Percentiles rank a stretch among this genome's conserved stretches.
These are phyloP conservation scores for Lithohypha guttulata DNA, from an alignment of 2,329 filamentous ascomycete species.

Conservation along the genomic window DNA sequence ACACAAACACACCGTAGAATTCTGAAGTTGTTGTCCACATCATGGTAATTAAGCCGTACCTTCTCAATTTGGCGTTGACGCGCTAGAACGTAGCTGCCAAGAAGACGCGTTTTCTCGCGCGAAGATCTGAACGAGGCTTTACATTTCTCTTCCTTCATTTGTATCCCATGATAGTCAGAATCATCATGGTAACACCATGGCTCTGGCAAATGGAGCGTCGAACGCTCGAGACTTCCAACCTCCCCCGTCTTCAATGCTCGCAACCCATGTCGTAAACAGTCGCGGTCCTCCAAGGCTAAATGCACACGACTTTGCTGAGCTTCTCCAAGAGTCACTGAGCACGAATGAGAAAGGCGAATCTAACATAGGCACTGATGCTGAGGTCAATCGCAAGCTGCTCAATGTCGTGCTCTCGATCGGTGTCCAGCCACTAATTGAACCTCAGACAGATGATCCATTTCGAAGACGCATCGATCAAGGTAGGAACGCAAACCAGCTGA, in stretches of 20 bases:
- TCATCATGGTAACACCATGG: conserved; percentile 7
- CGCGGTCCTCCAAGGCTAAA: conserved; percentile 53
- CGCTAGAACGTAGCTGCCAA: too few species aligned
- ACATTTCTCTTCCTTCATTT: too few species aligned
- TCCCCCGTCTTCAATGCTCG: conserved; percentile 67
- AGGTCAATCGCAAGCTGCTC: conserved; percentile 75
- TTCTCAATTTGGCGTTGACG: too few species aligned
- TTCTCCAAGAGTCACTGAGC: conserved; percentile 55
- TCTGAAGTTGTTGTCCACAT: too few species aligned
- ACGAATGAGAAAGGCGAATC: conserved; percentile 34
- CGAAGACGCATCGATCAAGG: conserved; percentile 34
- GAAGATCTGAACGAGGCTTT: too few species aligned
- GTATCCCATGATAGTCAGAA: too few species aligned
- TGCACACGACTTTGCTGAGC: conserved; percentile 62
- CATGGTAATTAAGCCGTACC: too few species aligned
- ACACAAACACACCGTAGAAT: neutral
- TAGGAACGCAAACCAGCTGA: conserved; percentile 30
- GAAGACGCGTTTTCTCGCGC: too few species aligned
- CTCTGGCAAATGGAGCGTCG: conserved; percentile 13
- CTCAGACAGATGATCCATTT: conserved; percentile 59
- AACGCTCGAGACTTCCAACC: conserved; percentile 18
- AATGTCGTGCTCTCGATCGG: conserved; percentile 69
- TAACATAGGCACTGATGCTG: conserved; percentile 53
- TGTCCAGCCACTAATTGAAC: conserved; percentile 46
- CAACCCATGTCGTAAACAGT: conserved; percentile 68